Base-by-base conservation (phyloP, 257 asterid species). In the Parsonsia alboflavescens region DNA sequence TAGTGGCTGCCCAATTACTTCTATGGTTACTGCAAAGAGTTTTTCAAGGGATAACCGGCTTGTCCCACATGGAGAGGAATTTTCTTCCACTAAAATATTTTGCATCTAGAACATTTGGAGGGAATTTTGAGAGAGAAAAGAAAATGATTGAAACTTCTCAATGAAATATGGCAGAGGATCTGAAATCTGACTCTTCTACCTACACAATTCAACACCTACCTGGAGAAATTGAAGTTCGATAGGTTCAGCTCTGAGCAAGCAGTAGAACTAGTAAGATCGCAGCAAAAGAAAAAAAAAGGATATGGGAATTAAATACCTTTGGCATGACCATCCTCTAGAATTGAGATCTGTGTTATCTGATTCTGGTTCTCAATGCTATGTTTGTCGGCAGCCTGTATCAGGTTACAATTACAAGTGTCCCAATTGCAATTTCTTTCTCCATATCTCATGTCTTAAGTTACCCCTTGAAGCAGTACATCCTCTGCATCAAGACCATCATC, bases 341-440 rank as follows among this genome's bases (percentile, higher is more conserved):
- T 44, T 33, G 41, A 39, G 28, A 39, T 65, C 70, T 65, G 28
- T 65, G 11, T n/a, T 65, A 65, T 65, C 70, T 33, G 70, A 65
- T 65, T 36, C 70, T 39, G 50, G 50, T 17, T 42, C 50, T 39
- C 2, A 17, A 2, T 65, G 70, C 70, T 39, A 16, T 65, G 50
- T 65, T 39, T 39, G 70, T 50, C 1, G 24, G 41, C n/a, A 65
- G 6, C 48, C 50, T 16, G 70, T 39, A 16, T 65, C 50, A 65
- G 50, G 50, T 22, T 65, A 65, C 50, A 65, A 13, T 65, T 65
- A 39, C 70, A 65, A 39, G 50, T 65, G 70, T 44, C 50, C 70
- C 12, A 65, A 39, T 39, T 65, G 70, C 70, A 65, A 16, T n/a
- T 65, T 65, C 70, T 65, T 65, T 65, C 50, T 65, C 50, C 70